Base-by-base conservation (phyloP, 1,284 basidiomycete species). In the Takashimella koratensis region DNA sequence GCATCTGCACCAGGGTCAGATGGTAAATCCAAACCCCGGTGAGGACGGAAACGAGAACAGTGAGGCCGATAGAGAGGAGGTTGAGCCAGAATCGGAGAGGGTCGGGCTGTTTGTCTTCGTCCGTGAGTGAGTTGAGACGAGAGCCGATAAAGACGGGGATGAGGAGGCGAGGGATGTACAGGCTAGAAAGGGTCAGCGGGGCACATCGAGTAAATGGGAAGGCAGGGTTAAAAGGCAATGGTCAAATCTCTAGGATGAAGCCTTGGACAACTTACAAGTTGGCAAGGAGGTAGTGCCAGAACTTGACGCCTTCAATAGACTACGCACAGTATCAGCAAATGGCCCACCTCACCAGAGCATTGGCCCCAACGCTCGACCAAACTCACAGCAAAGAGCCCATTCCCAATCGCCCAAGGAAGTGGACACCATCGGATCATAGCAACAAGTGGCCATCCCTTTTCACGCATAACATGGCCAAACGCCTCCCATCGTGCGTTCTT, bases 381-480 rank as follows among this genome's bases (percentile, higher is more conserved):
- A 65, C 74, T 60, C 53, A 75, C 73, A 6, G 74, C 74, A 56
- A 76, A 76, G 3, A 75, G 57, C 2, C 74, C 74, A 55, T 75
- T 76, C 4, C 70, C 69, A 8, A 76, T 59, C 4, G 70, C 71
- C 70, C 71, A 76, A 4, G 75, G 75, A 13, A 76, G 54, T 5
- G 75, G 75, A 51, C 74, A 75, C 57, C 68, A 76, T 8, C 75
- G 55, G 51, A 76, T 75, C 74, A 76, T 75, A 49, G 71, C 68
- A 42, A 76, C 64, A 23, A 76, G 58, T 1, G 71, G 67, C 21
- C 66, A 57, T 1, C 75, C 75, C 51, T 71, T 71, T n/a, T 65
- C 65, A n/a, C 59, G 53, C 67, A 76, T 73, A 51, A 76, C 75
- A 47, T 71, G 67, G 1, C 66, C 69, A 50, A 76, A 76, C 5